Base-by-base conservation (phyloP, 768 basidiomycete genomes). In the Tylopilus sp. region DNA sequence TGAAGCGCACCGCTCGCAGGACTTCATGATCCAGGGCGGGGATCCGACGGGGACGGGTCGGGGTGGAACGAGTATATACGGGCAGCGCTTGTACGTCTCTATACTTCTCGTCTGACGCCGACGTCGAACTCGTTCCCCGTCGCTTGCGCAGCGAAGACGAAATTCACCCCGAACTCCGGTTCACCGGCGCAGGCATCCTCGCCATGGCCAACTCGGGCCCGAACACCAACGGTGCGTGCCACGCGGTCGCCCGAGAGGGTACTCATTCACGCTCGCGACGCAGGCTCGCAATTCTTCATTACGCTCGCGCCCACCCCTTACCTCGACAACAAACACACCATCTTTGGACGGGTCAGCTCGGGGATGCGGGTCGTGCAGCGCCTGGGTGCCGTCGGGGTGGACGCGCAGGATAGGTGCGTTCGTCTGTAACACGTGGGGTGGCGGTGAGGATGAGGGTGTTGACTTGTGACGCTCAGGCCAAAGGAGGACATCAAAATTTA, bases 201-300 rank as follows among this genome's bases (percentile, higher is more conserved):
- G 93, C 92, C 10, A 92, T 93, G 91, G 97, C 97, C 31, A 99
- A 99, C 72, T 92, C 95, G 41, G 95, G 95, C 12, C 89, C 89
- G n/a, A 91, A 92, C 67, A 88, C 87, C 24, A 93, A 92, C 63
- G 87, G 91, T 83, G 54, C 28, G 49, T 51, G 21, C 7, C n/a
- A 11, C 19, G 19, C 37, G 12, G 8, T 22, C 22, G 8, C 37
- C 21, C 29, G 12, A 13, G 31, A 13, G 31, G 11, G 21, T 40
- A n/a, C 21, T 13, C 4, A 9, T 19, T 10, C 19, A 46, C 28
- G 29, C 65, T 65, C 65, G 64, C 65, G 64, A 45, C 21, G 48
- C 62, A 91, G 94, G 94, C 21, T 96, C 92, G 17, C 96, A 98
- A 69, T 98, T 98, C 74, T 97, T 98, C 72, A 79, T 98, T 59